A percentile compares a stretch with the other conserved stretches of the same genome.
Conservation (phyloP, 2,329 filamentous ascomycete species). For the Cercospora zeina region DNA sequence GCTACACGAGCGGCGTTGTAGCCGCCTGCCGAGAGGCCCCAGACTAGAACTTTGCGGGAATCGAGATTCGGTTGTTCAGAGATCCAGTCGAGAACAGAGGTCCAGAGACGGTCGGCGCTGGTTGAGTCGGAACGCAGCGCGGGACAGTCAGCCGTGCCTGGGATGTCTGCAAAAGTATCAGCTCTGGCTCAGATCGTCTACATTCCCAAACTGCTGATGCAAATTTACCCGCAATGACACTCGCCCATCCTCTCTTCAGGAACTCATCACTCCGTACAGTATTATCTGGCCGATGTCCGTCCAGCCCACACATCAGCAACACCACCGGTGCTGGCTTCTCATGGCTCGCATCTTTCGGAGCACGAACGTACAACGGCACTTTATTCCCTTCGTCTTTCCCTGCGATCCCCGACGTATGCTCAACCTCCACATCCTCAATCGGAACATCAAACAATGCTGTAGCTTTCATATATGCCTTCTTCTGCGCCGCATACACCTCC, state of each 20-base stretch:
- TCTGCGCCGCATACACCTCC: slow-evolving; percentile 41
- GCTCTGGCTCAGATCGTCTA: slow-evolving; percentile 28
- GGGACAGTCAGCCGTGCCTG: slow-evolving; percentile 67
- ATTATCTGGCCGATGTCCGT: slow-evolving; percentile 65
- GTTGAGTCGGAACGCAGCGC: slow-evolving; percentile 62
- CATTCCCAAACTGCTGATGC: slow-evolving; percentile 41
- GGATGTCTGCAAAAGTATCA: slow-evolving; percentile 10
- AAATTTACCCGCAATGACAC: slow-evolving; percentile 58
- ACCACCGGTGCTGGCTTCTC: slow-evolving; percentile 49
- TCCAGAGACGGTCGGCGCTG: slow-evolving; percentile 63
- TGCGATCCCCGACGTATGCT: slow-evolving; percentile 41
- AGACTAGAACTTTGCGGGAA: slow-evolving; percentile 58
- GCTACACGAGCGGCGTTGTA: slow-evolving; percentile 67
- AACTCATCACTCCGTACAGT: slow-evolving; percentile 63
- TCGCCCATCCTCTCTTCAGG: slow-evolving; percentile 62
- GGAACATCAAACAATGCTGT: slow-evolving; percentile 41
- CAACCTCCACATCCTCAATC: slow-evolving; percentile 44
- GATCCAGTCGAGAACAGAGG: slow-evolving; percentile 64
- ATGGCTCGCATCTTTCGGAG: slow-evolving; percentile 39
- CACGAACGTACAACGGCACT: slow-evolving; percentile 45
- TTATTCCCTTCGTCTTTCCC: slow-evolving; percentile 40
- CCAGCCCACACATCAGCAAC: slow-evolving; percentile 61
- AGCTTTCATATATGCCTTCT: slow-evolving; percentile 42
- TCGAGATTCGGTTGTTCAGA: slow-evolving; percentile 54
- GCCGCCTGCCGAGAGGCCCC: slow-evolving; percentile 66